Evolutionary conservation across 129 eudicot species (phyloP).

Genomic region (Mikania micrantha): DNA sequence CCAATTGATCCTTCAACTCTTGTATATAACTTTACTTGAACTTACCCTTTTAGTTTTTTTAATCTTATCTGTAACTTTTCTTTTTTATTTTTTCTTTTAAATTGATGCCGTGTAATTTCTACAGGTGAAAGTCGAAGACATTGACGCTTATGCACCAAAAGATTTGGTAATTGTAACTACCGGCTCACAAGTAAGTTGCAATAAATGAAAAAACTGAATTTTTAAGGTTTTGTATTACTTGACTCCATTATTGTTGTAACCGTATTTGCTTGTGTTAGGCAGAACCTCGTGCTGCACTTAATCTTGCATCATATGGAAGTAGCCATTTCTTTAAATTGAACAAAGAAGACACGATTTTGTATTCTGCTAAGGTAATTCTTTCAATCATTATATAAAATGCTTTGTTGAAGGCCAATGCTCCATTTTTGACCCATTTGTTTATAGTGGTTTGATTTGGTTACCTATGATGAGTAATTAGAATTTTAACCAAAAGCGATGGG

Average conservation of each 20-base stretch:
- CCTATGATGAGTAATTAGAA: too few species aligned
- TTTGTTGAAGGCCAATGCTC: background rate
- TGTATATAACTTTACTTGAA: slow-evolving; percentile 40
- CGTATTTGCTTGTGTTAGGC: slow-evolving; percentile 69
- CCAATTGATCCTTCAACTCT: slow-evolving; percentile 97
- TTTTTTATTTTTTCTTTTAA: slow-evolving; percentile 11
- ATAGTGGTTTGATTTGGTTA: background rate
- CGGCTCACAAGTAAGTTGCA: slow-evolving; percentile 83
- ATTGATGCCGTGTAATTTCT: background rate
- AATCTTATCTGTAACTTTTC: background rate
- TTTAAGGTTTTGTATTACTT: background rate
- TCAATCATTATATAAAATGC: background rate
- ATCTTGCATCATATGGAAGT: slow-evolving; percentile 95
- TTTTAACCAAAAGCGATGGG: background rate
- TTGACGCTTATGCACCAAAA: slow-evolving; percentile 90
- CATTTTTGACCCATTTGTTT: background rate
- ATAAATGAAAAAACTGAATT: background rate
- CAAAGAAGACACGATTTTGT: slow-evolving; percentile 87
- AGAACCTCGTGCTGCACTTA: slow-evolving; percentile 98
- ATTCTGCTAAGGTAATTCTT: slow-evolving; percentile 88
- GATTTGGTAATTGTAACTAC: slow-evolving; percentile 95
- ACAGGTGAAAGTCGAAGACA: slow-evolving; percentile 95
- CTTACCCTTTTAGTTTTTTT: background rate
- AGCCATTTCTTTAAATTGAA: slow-evolving; percentile 90
- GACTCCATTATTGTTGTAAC: slow-evolving; percentile 10